Evolutionary conservation across 257 asterid genomes (phyloP), one percentile per base, ranked within the genome.

Genomic region (Buddleja alternifolia): DNA sequence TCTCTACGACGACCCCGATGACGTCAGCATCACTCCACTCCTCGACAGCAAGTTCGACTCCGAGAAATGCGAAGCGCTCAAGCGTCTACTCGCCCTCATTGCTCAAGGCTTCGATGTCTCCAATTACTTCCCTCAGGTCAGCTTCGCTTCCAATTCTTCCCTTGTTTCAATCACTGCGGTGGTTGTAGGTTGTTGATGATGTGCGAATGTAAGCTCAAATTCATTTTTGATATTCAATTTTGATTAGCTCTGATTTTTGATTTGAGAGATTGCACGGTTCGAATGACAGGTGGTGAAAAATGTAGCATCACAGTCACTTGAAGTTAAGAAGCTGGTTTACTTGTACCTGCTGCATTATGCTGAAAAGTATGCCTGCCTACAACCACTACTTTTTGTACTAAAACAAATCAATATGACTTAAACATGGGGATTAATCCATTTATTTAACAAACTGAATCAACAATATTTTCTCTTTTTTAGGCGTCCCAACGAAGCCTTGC

Each of bases 241-340:
- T 32, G 60, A 50, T 67, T 66, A 20, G 54, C 16, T 47, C 55
- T 14, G 66, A 46, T 52, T 8, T n/a, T 19, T 29, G 66, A 42
- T 45, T 75, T 40, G 59, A 68, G 68, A 57, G 57, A 47, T 11
- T 65, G 69, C 44, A 56, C 56, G 47, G 19, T 67, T 55, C 29
- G 61, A 64, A 70, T 56, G 58, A n/a, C 79, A 84, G 97, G 96
- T 90, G 74, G 99, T 93, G 85, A 93, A 93, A 77, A 93, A 90
- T 63, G 99, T 93, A 62, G 97, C 99, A 10, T 83, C 99, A 4
- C 96, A 84, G 67, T 87, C 99, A 7, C 54, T 87, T 67, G 97
- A 91, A 83, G 96, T 91, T 59, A 94, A 94, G 90, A 94, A 94
- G 93, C 90, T 94, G 55, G 97, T 85, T 66, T 94, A 94, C 89